A percentile compares a stretch with the other conserved stretches of the same genome.
These are phyloP conservation scores for Ophiostoma perfectum DNA, from an alignment of 2,329 filamentous ascomycete genomes.

Conservation along the genomic window DNA sequence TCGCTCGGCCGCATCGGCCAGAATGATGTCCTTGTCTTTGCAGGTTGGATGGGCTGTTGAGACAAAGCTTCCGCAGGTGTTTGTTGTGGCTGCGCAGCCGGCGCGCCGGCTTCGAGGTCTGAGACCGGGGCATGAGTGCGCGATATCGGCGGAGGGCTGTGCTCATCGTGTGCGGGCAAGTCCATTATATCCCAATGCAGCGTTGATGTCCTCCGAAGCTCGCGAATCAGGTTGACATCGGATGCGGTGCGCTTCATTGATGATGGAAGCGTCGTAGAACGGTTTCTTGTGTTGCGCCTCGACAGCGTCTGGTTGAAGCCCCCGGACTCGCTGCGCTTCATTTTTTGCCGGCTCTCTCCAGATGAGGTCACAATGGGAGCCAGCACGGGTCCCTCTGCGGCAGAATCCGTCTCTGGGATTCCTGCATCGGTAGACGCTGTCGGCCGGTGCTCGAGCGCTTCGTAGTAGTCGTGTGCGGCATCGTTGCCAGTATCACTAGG, in stretches of 20 bases:
- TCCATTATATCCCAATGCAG: conserved; percentile 18
- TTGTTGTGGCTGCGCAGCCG: not conserved
- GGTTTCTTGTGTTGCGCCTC: conserved; percentile 9
- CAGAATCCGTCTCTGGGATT: not conserved
- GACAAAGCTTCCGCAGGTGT: not conserved
- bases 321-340: conserved; percentile 15
- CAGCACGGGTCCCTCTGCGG: not conserved
- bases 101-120: not conserved
- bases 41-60: not conserved
- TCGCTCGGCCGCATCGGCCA: conserved; percentile 14
- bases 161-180: not conserved
- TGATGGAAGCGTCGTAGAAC: conserved; percentile 24
- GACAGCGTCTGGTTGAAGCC: conserved; percentile 27
- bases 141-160: not conserved
- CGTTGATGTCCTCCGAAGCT: conserved; percentile 28
- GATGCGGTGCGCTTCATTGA: conserved; percentile 29
- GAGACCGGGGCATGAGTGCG: not conserved
- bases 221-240: conserved; percentile 31
- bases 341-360: not conserved
- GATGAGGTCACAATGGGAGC: not conserved
- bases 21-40: not conserved
- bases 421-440: not conserved
- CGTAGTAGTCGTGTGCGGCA: not conserved
- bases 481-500: conserved; percentile 13
- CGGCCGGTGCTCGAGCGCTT: not conserved